Conservation (phyloP, 331 rosid species). For the Quercus lobata region DNA sequence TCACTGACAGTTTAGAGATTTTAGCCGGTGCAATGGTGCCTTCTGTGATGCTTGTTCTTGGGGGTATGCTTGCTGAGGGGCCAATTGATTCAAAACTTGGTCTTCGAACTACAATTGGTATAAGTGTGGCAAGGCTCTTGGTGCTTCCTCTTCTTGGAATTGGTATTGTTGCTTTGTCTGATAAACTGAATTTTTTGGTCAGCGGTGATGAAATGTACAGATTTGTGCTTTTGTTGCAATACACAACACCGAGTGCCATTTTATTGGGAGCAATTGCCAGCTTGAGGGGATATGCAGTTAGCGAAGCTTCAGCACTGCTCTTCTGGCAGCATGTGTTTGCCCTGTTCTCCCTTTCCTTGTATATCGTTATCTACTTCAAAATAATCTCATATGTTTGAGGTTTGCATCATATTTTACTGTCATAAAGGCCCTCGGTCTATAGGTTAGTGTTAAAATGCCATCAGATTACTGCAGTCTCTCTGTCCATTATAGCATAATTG, state of each 20-base stretch:
- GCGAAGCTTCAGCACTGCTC: constrained; percentile 70
- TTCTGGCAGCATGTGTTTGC: constrained; percentile 77
- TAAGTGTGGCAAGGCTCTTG: constrained; percentile 69
- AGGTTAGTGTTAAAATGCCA: background rate
- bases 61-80: constrained; percentile 91
- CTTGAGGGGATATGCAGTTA: constrained; percentile 82
- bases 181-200: constrained; percentile 55
- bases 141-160: constrained; percentile 81
- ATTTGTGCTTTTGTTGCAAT: constrained; percentile 75
- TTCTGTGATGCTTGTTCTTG: constrained; percentile 83
- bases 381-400: constrained; percentile 35
- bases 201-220: constrained; percentile 51
- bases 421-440: background rate
- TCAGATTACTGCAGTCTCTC: background rate
- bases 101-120: constrained; percentile 59
- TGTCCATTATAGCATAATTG: background rate
- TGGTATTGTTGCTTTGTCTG: constrained; percentile 54
- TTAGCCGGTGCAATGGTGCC: constrained; percentile 79
- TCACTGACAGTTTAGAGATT: constrained; percentile 68
- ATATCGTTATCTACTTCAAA: constrained; percentile 49
- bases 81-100: constrained; percentile 81
- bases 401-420: constrained; percentile 1
- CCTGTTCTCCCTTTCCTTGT: constrained; percentile 61
- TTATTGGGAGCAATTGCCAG: constrained; percentile 83
- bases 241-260: constrained; percentile 86